These are phyloP conservation scores for Exserohilum rostratum DNA, from an alignment of 2,329 filamentous ascomycete species.

Conservation along the genomic window DNA sequence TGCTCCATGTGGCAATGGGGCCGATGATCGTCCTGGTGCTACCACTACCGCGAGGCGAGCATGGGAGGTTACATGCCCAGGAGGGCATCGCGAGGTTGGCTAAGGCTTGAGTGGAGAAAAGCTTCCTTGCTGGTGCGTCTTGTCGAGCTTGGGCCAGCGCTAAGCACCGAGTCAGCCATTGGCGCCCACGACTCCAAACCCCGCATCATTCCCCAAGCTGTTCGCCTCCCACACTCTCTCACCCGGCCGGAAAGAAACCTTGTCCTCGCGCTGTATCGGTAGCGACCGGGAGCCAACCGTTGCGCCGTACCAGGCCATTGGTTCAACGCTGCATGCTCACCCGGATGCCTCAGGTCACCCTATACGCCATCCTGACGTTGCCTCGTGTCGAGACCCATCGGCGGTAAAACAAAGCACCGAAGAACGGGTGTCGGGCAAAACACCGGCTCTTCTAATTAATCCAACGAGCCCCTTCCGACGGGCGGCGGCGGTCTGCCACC, in stretches of 20 bases:
- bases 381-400: constrained; percentile 11
- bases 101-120: constrained; percentile 23
- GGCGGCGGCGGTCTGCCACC: constrained; percentile 16
- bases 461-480: constrained; percentile 22
- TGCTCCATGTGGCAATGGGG: constrained; percentile 1
- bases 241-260: neutral
- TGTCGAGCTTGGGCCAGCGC: constrained; percentile 20
- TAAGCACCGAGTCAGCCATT: constrained; percentile 7
- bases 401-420: constrained; percentile 6
- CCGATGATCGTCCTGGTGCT: constrained; percentile 4
- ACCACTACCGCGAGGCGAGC: neutral
- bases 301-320: neutral
- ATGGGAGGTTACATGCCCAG: constrained; percentile 24
- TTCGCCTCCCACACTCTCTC: constrained; percentile 3
- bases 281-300: neutral
- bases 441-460: neutral
- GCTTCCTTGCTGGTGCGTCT: constrained; percentile 20
- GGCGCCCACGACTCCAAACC: constrained; percentile 2
- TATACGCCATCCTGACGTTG: constrained; percentile 1
- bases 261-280: neutral
- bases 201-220: constrained; percentile 15
- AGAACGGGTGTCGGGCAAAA: neutral
- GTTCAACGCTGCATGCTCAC: neutral
- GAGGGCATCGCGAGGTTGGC: constrained; percentile 11
- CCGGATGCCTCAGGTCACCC: neutral